Conservation (phyloP, 495 filamentous ascomycete genomes). For the Penicillium bialowiezense region DNA sequence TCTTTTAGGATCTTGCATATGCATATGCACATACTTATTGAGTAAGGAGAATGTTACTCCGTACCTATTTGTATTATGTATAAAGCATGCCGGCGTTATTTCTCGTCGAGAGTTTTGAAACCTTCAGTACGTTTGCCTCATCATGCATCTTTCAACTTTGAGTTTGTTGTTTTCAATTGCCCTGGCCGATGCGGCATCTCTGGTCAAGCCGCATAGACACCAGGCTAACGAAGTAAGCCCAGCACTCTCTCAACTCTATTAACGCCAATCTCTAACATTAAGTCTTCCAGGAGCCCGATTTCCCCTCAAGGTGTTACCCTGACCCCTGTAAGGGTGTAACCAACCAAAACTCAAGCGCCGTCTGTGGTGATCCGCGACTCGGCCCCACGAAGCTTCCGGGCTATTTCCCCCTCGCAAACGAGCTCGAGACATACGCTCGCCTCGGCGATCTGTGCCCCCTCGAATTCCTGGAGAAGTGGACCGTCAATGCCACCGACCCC, state of each 20-base stretch:
- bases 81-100: too few species aligned
- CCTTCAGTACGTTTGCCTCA: too few species aligned
- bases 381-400: slow-evolving; percentile 44
- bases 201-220: neutral
- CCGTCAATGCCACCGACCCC: slow-evolving; percentile 23
- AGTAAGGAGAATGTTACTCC: too few species aligned
- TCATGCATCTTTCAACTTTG: slow-evolving; percentile 2
- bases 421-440: slow-evolving; percentile 41
- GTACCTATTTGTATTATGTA: too few species aligned
- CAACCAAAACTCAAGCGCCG: slow-evolving; percentile 32
- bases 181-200: neutral
- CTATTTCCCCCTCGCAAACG: slow-evolving; percentile 34
- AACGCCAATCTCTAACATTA: neutral
- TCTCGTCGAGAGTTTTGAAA: too few species aligned
- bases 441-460: slow-evolving; percentile 48
- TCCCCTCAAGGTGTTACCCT: slow-evolving; percentile 16
- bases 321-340: slow-evolving; percentile 41
- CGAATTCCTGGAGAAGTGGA: slow-evolving; percentile 47
- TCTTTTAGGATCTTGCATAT: neutral
- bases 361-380: slow-evolving; percentile 53
- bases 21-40: neutral
- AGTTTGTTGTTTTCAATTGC: neutral
- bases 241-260: neutral
- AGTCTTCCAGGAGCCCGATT: slow-evolving; percentile 5
- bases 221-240: neutral